Evolutionary conservation across 306 rosid species (phyloP).

Genomic region (Delonix regia): DNA sequence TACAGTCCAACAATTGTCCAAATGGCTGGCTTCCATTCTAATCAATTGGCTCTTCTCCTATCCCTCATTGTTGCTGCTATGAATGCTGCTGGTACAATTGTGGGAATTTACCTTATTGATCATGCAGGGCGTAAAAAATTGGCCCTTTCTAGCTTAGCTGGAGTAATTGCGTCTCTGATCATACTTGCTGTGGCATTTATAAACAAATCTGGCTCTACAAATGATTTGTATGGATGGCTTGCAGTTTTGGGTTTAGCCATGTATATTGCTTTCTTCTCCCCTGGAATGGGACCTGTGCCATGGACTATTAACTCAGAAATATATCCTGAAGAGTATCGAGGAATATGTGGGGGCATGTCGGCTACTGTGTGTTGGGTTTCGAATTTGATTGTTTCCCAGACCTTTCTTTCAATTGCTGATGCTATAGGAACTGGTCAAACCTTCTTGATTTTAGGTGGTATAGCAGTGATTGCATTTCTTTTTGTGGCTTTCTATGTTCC

Average conservation of each 20-base stretch:
- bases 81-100: conserved; percentile 82
- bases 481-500: conserved; percentile 72
- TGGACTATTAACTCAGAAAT: conserved; percentile 95
- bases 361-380: conserved; percentile 90
- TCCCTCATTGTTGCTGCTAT: conserved; percentile 80
- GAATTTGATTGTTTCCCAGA: conserved; percentile 83
- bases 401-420: conserved; percentile 74
- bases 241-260: conserved; percentile 69
- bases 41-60: conserved; percentile 76
- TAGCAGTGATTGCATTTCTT: conserved; percentile 67
- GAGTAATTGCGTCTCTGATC: conserved; percentile 64
- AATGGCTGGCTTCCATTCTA: conserved; percentile 84
- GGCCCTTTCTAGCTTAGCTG: conserved; percentile 75
- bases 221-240: conserved; percentile 62
- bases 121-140: conserved; percentile 70
- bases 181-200: conserved; percentile 62
- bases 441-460: conserved; percentile 68
- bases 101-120: conserved; percentile 86
- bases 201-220: conserved; percentile 47
- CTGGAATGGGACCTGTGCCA: conserved; percentile 98
- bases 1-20: conserved; percentile 97
- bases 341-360: conserved; percentile 88
- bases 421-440: conserved; percentile 66
- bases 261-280: conserved; percentile 77
- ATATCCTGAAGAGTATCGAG: conserved; percentile 88